Percentiles rank a stretch among this genome's conserved stretches.
Evolutionary conservation across 2,329 filamentous ascomycete genomes (phyloP).

Genomic region (Esteya vermicola): DNA sequence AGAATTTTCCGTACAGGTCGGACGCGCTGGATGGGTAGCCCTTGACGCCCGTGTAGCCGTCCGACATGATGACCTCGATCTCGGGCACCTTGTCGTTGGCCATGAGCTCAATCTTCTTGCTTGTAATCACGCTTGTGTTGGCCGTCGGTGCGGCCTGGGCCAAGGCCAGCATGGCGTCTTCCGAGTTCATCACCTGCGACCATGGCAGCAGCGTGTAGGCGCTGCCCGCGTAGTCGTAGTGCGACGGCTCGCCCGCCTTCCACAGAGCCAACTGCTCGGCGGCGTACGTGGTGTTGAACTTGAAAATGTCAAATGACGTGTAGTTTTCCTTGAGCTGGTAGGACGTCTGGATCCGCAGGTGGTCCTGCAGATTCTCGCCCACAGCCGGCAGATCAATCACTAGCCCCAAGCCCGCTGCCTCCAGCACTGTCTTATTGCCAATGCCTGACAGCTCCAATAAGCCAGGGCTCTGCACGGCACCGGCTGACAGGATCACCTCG

Average conservation of each 20-base stretch:
- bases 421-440: conserved; percentile 32
- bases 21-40: conserved; percentile 15
- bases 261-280: conserved; percentile 24
- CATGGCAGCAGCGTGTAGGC: conserved; percentile 28
- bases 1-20: conserved; percentile 12
- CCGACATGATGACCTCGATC: conserved; percentile 27
- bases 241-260: conserved; percentile 16
- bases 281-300: conserved; percentile 17
- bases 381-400: conserved; percentile 42
- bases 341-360: conserved; percentile 10
- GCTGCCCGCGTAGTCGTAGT: conserved; percentile 24
- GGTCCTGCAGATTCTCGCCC: conserved; percentile 32
- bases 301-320: conserved; percentile 18
- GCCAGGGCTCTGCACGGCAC: conserved; percentile 3
- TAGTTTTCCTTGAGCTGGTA: conserved; percentile 16
- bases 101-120: conserved; percentile 26
- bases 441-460: conserved; percentile 27
- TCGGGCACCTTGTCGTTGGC: conserved; percentile 22
- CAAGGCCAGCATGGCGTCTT: conserved; percentile 13
- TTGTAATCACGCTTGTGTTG: conserved; percentile 13
- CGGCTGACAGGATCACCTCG: conserved; percentile 6
- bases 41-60: conserved; percentile 27
- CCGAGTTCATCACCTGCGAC: conserved; percentile 19
- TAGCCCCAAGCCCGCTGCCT: conserved; percentile 29
- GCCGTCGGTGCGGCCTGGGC: not conserved